Evolutionary conservation across 371 early-diverging fungal species (phyloP).

Genomic region (Rhizomucor pusillus): DNA sequence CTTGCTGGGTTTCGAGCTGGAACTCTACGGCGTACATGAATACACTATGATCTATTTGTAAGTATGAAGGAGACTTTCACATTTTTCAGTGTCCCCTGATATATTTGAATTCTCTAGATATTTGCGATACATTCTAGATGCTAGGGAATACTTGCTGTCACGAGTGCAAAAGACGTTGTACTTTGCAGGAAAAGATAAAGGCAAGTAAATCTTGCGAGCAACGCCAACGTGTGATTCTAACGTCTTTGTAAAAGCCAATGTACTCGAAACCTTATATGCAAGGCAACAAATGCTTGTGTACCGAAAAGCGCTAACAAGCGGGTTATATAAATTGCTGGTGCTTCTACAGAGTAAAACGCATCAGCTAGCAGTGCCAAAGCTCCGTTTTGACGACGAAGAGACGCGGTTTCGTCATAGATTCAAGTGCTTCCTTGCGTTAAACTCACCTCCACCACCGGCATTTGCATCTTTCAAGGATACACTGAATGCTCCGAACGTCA

Average conservation of each 20-base stretch:
- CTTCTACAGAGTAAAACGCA: slow-evolving; percentile 33
- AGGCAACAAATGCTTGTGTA: slow-evolving; percentile 11
- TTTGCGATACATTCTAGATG: slow-evolving; percentile 28
- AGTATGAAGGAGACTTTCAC: slow-evolving; percentile 1
- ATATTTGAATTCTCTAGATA: background rate
- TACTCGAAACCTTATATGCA: background rate
- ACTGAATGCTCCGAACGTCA: slow-evolving; percentile 23
- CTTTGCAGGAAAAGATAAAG: too few species aligned
- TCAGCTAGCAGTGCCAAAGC: slow-evolving; percentile 33
- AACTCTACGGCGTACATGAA: slow-evolving; percentile 69
- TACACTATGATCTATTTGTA: slow-evolving; percentile 68
- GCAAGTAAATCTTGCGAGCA: too few species aligned
- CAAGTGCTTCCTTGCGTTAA: slow-evolving; percentile 47
- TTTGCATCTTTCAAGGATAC: slow-evolving; percentile 33
- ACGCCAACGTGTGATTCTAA: too few species aligned
- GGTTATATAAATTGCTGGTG: slow-evolving; percentile 28
- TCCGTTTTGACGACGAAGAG: slow-evolving; percentile 53
- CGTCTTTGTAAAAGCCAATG: background rate
- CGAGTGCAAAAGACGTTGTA: background rate
- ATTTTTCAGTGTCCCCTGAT: slow-evolving; percentile 1
- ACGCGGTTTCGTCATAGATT: slow-evolving; percentile 62
- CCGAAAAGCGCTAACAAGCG: slow-evolving; percentile 23
- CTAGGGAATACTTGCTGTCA: slow-evolving; percentile 30
- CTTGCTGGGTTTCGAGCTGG: slow-evolving; percentile 68
- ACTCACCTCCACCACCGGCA: slow-evolving; percentile 45